Base-by-base conservation (phyloP, 495 filamentous ascomycete species). In the Podospora conica region DNA sequence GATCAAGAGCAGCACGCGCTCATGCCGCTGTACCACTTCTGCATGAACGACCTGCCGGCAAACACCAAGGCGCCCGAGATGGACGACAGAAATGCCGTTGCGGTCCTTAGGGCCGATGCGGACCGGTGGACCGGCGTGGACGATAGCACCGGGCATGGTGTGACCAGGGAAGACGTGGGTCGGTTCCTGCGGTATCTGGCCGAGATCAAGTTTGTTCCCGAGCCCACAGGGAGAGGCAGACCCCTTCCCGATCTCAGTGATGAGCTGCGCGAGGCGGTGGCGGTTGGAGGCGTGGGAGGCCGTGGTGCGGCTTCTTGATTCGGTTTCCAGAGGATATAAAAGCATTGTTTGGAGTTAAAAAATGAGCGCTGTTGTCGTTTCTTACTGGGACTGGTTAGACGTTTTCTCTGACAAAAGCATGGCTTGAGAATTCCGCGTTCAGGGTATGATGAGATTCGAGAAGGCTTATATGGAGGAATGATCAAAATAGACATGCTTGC, bases 1-100 rank as follows among this genome's bases (percentile, higher is more conserved):
- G 82, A 87, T 58, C 81, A 85, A 60, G 82, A 86, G 58, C 86
- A 91, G 76, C 85, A 87, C 70, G 89, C 90, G n/a, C 78, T 91
- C 66, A 89, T 95, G 85, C 92, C 92, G 1, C 85, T 97, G 25
- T 92, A 90, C 72, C 90, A 96, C 76, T 94, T 96, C 74, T 90
- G 90, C 54, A 88, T 87, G 28, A 83, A 85, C 20, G 88, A 96
- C 71, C 84, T 97, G 9, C 93, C 92, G 0, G 84, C 83, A 9
- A 86, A 86, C 66, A 93, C 91, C 11, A 87, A 86, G 64, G 91
- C 92, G 1, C 92, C 91, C 0, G 90, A 91, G 72, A 81, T 97
- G 23, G 90, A 91, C 64, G 91, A 96, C 69, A 73, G 75, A 18
- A 93, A 96, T 68, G 87, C 93, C 3, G 81, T 82, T 0, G 75